These are phyloP conservation scores for Fusarium sublunatum DNA, from an alignment of 2,329 filamentous ascomycete species.

Conservation along the genomic window DNA sequence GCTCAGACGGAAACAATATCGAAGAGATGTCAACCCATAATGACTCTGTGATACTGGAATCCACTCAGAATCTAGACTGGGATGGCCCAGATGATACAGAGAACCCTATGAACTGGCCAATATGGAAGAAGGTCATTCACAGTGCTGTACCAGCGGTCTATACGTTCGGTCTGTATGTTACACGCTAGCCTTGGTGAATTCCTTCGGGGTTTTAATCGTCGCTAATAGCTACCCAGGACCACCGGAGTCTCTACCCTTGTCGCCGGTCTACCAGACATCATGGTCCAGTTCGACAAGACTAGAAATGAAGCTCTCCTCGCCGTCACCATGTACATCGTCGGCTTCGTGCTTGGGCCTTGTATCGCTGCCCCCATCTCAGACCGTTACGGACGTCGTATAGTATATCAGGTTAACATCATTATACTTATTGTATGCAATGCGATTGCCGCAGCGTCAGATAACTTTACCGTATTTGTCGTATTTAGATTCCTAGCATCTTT, in stretches of 20 bases:
- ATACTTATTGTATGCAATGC: slow-evolving; percentile 9
- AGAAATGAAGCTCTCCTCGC: slow-evolving; percentile 10
- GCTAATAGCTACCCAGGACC: not conserved
- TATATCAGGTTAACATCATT: slow-evolving; percentile 19
- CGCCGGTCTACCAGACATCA: slow-evolving; percentile 8
- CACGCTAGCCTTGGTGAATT: no score
- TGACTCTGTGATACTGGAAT: not conserved
- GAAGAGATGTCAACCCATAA: slow-evolving; percentile 1
- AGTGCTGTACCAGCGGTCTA: slow-evolving; percentile 18
- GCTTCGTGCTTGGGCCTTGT: slow-evolving; percentile 17
- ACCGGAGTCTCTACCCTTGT: slow-evolving; percentile 21
- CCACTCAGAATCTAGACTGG: slow-evolving; percentile 3
- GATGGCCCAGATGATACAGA: slow-evolving; percentile 7
- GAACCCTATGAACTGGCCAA: slow-evolving; percentile 20
- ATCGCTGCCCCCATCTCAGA: slow-evolving; percentile 18
- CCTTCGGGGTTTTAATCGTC: no score
- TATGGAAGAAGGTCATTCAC: slow-evolving; percentile 12
- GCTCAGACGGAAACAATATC: not conserved
- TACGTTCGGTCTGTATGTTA: slow-evolving; percentile 17
- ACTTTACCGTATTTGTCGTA: not conserved
- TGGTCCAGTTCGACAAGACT: slow-evolving; percentile 3
- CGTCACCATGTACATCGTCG: slow-evolving; percentile 9
- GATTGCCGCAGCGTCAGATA: slow-evolving; percentile 12
- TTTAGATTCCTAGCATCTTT: slow-evolving; percentile 13
- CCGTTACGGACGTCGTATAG: slow-evolving; percentile 11